Conservation (phyloP, 306 rosid species). For the Lathyrus tuberosus region DNA sequence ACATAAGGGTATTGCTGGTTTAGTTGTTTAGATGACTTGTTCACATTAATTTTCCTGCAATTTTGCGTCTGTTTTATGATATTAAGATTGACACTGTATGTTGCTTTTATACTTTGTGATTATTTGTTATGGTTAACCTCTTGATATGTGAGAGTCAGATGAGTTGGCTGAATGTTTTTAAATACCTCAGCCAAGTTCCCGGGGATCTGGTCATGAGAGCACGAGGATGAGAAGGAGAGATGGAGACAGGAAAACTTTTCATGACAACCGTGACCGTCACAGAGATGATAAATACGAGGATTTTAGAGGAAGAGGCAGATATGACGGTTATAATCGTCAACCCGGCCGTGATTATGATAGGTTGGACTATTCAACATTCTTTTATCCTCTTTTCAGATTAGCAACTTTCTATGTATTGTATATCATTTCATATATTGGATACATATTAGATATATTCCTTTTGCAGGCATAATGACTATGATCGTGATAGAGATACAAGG, state of each 20-base stretch:
- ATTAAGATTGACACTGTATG: background rate
- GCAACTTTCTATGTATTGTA: background rate
- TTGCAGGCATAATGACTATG: conserved; percentile 53
- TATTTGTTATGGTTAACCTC: conserved; percentile 1
- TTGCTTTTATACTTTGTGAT: background rate
- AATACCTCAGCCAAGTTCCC: conserved; percentile 54
- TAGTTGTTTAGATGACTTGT: too few relatives aligned
- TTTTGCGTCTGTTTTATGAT: conserved; percentile 7
- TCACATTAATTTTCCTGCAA: too few relatives aligned
- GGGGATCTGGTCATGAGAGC: conserved; percentile 58
- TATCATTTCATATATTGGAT: conserved; percentile 19
- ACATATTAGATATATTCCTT: conserved; percentile 26
- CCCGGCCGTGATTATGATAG: conserved; percentile 55
- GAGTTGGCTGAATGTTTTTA: conserved; percentile 34
- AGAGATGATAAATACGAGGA: conserved; percentile 58
- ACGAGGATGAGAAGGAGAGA: conserved; percentile 50
- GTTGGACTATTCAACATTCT: conserved; percentile 41
- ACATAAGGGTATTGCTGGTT: background rate
- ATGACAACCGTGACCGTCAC: conserved; percentile 39
- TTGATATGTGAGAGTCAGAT: conserved; percentile 6
- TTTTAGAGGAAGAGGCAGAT: conserved; percentile 52
- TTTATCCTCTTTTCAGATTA: background rate
- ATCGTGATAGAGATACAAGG: conserved; percentile 58
- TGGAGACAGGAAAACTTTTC: conserved; percentile 50
- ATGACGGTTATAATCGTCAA: conserved; percentile 44